Evolutionary conservation across 495 filamentous ascomycete genomes (phyloP), one percentile per base, ranked within the genome.

Genomic region (Neurospora intermedia): DNA sequence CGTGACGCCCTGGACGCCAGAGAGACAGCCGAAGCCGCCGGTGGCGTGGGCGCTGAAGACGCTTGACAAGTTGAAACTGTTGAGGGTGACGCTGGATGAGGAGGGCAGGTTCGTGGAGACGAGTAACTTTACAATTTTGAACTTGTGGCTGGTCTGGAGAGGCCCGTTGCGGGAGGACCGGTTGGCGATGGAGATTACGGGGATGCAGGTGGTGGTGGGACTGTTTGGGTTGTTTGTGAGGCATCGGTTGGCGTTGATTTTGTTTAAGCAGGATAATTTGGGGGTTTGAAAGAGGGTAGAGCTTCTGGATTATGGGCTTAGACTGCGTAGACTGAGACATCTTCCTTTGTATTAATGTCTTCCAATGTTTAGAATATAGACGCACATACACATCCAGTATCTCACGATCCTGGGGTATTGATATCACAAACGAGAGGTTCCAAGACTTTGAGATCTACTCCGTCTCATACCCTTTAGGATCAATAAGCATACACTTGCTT

Each of bases 131-230:
- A 99, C 96, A 0, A 87, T 98, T 20, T 80, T 99, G 72, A 99
- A 99, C 78, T 86, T 99, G 59, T 99, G 95, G 96, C 82, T 99
- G 69, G 93, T 98, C 38, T 97, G 93, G 93, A 90, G 93, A 82
- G 96, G 96, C 1, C 96, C 96, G 0, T 89, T 94, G 89, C 88
- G 90, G 71, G 96, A 99, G 79, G 92, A 97, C 80, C 85, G 88
- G 45, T 85, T 98, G 18, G 92, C 93, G 13, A 83, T 89, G 75
- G 92, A 92, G 77, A 86, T 99, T 72, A 84, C 94, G 59, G 83
- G 76, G 38, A 85, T 97, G 82, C 96, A 99, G 85, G 82, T 84
- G 20, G 78, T 87, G 1, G 87, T 90, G 71, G 95, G 95, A 6
- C 76, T 97, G n/a, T 77, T 92, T 45, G 96, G 94, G 31, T 83